Conservation (phyloP, 106 monocot species). For the Platanthera zijinensis region DNA sequence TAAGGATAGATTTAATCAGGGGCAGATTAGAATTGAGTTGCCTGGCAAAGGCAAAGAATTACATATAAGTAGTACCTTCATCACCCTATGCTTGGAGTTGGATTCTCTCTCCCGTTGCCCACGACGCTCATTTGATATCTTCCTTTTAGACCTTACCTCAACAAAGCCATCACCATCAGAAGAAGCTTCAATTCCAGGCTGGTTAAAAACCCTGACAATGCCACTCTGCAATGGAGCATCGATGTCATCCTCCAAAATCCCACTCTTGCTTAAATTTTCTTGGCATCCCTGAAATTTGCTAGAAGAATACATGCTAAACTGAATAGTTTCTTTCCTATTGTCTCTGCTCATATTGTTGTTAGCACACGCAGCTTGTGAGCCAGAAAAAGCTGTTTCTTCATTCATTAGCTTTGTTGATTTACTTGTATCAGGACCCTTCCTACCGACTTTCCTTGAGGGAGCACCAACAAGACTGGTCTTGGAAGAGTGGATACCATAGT, state of each 20-base stretch:
- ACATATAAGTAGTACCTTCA: slow-evolving; percentile 38
- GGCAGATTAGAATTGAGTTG: neutral
- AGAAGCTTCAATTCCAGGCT: slow-evolving; percentile 84
- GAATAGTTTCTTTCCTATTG: slow-evolving; percentile 20
- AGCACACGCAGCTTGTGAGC: slow-evolving; percentile 9
- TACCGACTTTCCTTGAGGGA: slow-evolving; percentile 22
- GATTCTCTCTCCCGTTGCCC: slow-evolving; percentile 83
- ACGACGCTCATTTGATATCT: slow-evolving; percentile 79
- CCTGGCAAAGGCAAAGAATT: neutral
- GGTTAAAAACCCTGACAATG: slow-evolving; percentile 68
- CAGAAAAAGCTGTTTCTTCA: slow-evolving; percentile 30
- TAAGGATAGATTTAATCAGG: neutral
- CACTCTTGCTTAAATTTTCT: slow-evolving; percentile 26
- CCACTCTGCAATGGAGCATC: slow-evolving; percentile 66
- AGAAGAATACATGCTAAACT: slow-evolving; percentile 19
- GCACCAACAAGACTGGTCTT: slow-evolving; percentile 5
- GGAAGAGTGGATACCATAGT: slow-evolving; percentile 13
- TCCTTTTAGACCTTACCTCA: slow-evolving; percentile 90
- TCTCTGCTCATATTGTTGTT: slow-evolving; percentile 19
- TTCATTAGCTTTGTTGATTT: slow-evolving; percentile 12
- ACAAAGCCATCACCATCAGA: slow-evolving; percentile 91
- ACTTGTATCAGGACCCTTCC: slow-evolving; percentile 22
- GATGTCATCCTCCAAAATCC: slow-evolving; percentile 39
- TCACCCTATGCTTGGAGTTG: slow-evolving; percentile 55
- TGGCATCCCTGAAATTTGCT: slow-evolving; percentile 13